Evolutionary conservation across 371 early-diverging fungal genomes (phyloP).

Genomic region (Mortierella sp.): DNA sequence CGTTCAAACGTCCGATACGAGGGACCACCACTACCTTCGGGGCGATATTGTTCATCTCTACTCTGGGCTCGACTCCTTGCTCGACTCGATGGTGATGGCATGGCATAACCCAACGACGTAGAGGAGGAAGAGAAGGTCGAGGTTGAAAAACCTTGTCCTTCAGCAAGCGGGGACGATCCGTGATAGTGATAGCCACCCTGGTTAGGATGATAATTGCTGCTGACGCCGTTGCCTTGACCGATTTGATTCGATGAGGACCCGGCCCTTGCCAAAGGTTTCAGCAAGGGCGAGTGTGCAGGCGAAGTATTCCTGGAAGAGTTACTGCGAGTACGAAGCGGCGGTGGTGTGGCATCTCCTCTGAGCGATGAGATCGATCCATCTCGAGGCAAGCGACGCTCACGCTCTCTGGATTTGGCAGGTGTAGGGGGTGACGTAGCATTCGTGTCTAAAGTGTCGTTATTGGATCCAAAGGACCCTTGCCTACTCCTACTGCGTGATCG

Average conservation of each 20-base stretch:
- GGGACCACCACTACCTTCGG: conserved; percentile 6
- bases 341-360: conserved; percentile 23
- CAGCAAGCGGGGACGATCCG: conserved; percentile 35
- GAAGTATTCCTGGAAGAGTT: conserved; percentile 33
- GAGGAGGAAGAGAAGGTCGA: no score
- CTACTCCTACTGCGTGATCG: conserved; percentile 39
- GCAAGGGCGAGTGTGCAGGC: conserved; percentile 27
- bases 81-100: conserved; percentile 29
- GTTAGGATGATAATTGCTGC: not conserved
- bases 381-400: conserved; percentile 16
- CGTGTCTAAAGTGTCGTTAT: conserved; percentile 15
- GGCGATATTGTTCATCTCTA: conserved; percentile 32
- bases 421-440: conserved; percentile 9
- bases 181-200: conserved; percentile 19
- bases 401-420: conserved; percentile 37
- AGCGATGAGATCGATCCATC: conserved; percentile 29
- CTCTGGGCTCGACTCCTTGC: conserved; percentile 38
- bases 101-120: not conserved
- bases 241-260: conserved; percentile 13
- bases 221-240: not conserved
- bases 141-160: conserved; percentile 2
- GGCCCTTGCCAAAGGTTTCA: conserved; percentile 7
- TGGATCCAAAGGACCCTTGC: conserved; percentile 42
- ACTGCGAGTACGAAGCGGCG: conserved; percentile 27
- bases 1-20: conserved; percentile 9